Conservation (phyloP, 495 filamentous ascomycete genomes). For the Penicillium canariense region DNA sequence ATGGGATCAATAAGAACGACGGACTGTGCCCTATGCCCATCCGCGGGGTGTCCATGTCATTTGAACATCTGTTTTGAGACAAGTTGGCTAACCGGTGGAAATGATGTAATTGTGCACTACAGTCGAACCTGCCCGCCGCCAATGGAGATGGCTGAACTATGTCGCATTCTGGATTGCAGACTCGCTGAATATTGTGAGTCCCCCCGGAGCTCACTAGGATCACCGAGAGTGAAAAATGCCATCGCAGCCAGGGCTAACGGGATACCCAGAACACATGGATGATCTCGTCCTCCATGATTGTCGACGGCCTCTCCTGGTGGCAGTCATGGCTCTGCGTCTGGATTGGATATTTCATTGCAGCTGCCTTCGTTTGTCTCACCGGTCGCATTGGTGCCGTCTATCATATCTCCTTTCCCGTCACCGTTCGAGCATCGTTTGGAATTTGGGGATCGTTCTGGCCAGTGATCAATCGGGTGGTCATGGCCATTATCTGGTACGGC, state of each 20-base stretch:
- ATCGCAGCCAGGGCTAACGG: constrained; percentile 11
- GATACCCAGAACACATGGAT: constrained; percentile 81
- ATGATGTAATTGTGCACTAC: constrained; percentile 6
- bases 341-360: constrained; percentile 79
- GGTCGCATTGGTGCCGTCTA: constrained; percentile 89
- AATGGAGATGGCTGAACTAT: constrained; percentile 89
- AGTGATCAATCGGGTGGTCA: constrained; percentile 83
- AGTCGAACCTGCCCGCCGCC: constrained; percentile 78
- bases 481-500: constrained; percentile 77
- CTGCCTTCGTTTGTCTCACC: constrained; percentile 69
- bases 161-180: constrained; percentile 92
- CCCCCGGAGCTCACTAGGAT: neutral
- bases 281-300: constrained; percentile 84
- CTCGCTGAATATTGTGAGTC: constrained; percentile 81
- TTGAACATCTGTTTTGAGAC: neutral
- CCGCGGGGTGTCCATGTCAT: neutral
- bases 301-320: constrained; percentile 86
- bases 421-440: constrained; percentile 72
- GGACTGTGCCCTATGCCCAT: neutral
- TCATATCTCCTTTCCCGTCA: constrained; percentile 84
- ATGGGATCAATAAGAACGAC: too few species aligned
- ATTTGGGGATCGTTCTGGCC: constrained; percentile 90
- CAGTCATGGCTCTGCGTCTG: constrained; percentile 89
- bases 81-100: constrained; percentile 17
- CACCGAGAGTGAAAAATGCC: neutral